Percentiles rank a stretch among this genome's conserved stretches.
Conservation (phyloP, 352 stramenopile species). For the Phytopythium sindhum region DNA sequence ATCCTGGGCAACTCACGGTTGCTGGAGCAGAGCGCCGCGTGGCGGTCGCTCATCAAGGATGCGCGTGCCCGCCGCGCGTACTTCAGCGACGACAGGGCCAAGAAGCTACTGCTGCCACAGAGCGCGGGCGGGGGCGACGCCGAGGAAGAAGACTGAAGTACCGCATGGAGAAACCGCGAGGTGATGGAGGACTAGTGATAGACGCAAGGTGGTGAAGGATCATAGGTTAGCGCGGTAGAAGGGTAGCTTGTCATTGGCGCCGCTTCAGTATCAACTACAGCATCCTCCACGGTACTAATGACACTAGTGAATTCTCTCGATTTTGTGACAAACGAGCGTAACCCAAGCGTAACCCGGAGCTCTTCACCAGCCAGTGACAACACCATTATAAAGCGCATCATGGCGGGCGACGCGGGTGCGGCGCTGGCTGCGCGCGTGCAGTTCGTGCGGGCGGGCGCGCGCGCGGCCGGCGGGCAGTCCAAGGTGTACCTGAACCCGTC, state of each 20-base stretch:
- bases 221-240: no score
- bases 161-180: background rate
- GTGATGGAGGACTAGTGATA: background rate
- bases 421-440: slow-evolving; percentile 40
- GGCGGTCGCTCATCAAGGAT: slow-evolving; percentile 63
- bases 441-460: slow-evolving; percentile 54
- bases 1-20: slow-evolving; percentile 76
- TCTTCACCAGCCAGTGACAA: background rate
- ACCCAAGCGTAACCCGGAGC: background rate
- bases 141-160: slow-evolving; percentile 8
- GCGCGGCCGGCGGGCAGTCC: slow-evolving; percentile 49
- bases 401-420: background rate
- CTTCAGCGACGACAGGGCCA: slow-evolving; percentile 25
- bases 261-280: slow-evolving; percentile 1
- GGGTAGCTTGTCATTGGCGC: background rate
- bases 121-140: background rate
- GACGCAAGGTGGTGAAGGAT: background rate
- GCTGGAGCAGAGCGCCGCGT: slow-evolving; percentile 64
- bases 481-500: slow-evolving; percentile 67
- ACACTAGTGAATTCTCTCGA: background rate
- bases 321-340: background rate
- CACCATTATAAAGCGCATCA: background rate
- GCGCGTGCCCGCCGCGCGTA: slow-evolving; percentile 53
- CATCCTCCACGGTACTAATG: background rate
- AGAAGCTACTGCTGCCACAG: slow-evolving; percentile 7